Conservation (phyloP, 1,139 yeast genomes). For the Scheffersomyces parashehatae region DNA sequence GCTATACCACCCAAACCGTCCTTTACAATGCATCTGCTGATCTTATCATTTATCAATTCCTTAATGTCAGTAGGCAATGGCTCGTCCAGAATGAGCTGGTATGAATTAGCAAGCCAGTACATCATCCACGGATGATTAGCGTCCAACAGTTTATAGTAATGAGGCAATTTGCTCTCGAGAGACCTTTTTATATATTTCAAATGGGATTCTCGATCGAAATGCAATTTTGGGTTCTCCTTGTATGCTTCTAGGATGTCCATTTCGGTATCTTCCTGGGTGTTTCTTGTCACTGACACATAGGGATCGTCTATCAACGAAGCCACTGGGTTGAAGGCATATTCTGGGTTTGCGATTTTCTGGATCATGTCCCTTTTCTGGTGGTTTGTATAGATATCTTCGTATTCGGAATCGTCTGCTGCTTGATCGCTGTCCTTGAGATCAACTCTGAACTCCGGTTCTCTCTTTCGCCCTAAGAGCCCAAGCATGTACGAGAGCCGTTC, state of each 20-base stretch:
- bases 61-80: conserved; percentile 4
- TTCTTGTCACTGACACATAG: conserved; percentile 14
- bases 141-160: conserved; percentile 55
- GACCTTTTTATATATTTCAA: conserved; percentile 21
- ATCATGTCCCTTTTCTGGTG: conserved; percentile 5
- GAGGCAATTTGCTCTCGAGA: conserved; percentile 50
- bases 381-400: conserved; percentile 3
- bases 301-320: conserved; percentile 6
- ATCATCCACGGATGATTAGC: conserved; percentile 91
- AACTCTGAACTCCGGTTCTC: conserved; percentile 1
- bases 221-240: conserved; percentile 5
- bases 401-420: background rate
- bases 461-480: conserved; percentile 11
- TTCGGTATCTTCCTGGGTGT: conserved; percentile 12
- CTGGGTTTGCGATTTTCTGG: conserved; percentile 2
- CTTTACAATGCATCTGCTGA: conserved; percentile 28
- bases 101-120: conserved; percentile 77
- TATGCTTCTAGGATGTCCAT: conserved; percentile 11
- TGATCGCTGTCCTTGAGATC: background rate
- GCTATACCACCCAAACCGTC: conserved; percentile 70
- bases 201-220: conserved; percentile 14
- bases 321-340: conserved; percentile 5
- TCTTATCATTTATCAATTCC: conserved; percentile 21
- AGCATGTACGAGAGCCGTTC: conserved; percentile 13
- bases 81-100: conserved; percentile 7